phyloP scores from a whole-genome alignment of 352 stramenopile species.

The Albugo laibachii region DNA sequence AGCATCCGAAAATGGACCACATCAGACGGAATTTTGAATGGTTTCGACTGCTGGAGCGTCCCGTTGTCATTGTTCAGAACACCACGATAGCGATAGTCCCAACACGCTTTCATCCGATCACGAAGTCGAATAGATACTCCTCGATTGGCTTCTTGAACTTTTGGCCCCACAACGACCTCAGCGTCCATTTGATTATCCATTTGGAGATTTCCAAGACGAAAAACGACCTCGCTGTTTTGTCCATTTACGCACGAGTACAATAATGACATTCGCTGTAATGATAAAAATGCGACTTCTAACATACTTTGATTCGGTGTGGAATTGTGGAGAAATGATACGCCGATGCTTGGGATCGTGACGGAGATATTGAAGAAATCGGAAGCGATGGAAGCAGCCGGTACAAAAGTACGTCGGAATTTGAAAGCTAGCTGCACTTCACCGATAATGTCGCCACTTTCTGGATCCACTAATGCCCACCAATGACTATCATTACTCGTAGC shows the following conservation, averaged over 20 bases:
- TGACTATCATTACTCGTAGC: conserved; percentile 40
- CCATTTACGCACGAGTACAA: conserved; percentile 49
- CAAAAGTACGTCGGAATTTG: conserved; percentile 50
- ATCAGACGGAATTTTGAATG: conserved; percentile 6
- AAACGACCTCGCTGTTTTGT: conserved; percentile 61
- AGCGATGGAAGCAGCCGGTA: conserved; percentile 9
- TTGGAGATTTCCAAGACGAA: conserved; percentile 68
- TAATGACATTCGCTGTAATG: conserved; percentile 51
- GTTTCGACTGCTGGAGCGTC: conserved; percentile 3
- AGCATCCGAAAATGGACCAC: conserved; percentile 76
- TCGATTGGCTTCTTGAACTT: conserved; percentile 68
- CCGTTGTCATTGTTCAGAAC: conserved; percentile 57
- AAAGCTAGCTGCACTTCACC: conserved; percentile 65
- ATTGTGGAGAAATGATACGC: conserved; percentile 70
- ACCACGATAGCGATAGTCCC: conserved; percentile 68
- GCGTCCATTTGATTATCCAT: conserved; percentile 83
- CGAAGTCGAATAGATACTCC: conserved; percentile 67
- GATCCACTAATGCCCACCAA: conserved; percentile 71
- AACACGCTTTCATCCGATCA: conserved; percentile 64
- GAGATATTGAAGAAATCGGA: conserved; percentile 56
- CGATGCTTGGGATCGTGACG: conserved; percentile 60
- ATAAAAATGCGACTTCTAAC: conserved; percentile 76
- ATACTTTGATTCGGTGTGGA: conserved; percentile 34
- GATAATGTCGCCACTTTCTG: conserved; percentile 46
- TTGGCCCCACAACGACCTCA: conserved; percentile 63